Base-by-base conservation (phyloP, 2,329 filamentous ascomycete species). In the Xylariaceae sp. region DNA sequence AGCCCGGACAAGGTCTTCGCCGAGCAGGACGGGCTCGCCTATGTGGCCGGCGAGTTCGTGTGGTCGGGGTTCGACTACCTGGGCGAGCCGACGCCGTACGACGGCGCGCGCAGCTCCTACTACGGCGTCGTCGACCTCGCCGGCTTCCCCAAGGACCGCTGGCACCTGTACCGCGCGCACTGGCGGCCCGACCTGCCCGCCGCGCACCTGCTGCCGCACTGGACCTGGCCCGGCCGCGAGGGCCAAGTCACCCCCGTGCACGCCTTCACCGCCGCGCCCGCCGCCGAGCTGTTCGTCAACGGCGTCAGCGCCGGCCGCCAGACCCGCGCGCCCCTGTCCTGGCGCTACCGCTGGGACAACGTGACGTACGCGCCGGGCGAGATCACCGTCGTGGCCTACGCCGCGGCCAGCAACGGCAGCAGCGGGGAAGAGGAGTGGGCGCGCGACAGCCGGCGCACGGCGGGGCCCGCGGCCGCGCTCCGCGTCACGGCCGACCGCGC, bases 61-160 rank as follows among this genome's bases (percentile, higher is more conserved):
- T 72, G 68, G 68, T 61, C 65, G 0, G 68, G 68, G 1, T 70
- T 53, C 40, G 67, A 70, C 37, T 70, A 72, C 43, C 43, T 71
- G 8, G 67, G 67, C 15, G 67, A 72, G 47, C 67, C 67, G 2
- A 68, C 63, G 7, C 67, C 68, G 0, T 74, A 67, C 44, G 54
- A 67, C 40, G 34, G 47, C 1, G 54, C 67, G 4, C 64, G 68
- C 9, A 70, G 65, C 47, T 68, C 65, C 2, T 76, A 75, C 47
- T 75, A 66, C 29, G 71, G 72, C 8, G 72, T 76, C 37, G 61
- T 76, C 19, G 72, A 76, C 35, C 55, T 75, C 5, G 71, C 72
- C 0, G 72, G 72, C 0, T 76, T 76, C 52, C 61, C 58, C 35
- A 76, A 76, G 50, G 70, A 75, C 37, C 58, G 71, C 1, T 75